Evolutionary conservation across 345 rosid species (phyloP).

Genomic region (Salix purpurea): DNA sequence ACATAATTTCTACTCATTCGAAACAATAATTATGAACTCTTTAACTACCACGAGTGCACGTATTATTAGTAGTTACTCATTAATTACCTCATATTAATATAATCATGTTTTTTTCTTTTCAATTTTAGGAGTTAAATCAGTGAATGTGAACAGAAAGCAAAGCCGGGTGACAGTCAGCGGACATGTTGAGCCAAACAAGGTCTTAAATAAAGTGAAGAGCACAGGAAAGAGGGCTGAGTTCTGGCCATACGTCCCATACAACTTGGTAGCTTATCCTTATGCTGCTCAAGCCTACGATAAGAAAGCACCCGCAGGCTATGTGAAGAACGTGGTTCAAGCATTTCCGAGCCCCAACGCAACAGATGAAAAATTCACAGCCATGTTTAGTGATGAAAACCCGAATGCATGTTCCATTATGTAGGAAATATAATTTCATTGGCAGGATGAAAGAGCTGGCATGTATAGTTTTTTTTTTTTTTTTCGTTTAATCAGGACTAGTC

Average conservation of each 20-base stretch:
- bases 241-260: slow-evolving; percentile 51
- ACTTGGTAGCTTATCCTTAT: slow-evolving; percentile 48
- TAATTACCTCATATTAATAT: neutral
- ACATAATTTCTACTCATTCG: neutral
- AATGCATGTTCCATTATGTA: slow-evolving; percentile 53
- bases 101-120: neutral
- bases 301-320: slow-evolving; percentile 52
- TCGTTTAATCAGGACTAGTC: neutral
- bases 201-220: slow-evolving; percentile 34
- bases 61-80: neutral
- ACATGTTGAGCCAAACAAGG: slow-evolving; percentile 46
- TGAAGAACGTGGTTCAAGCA: slow-evolving; percentile 42
- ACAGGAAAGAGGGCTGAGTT: slow-evolving; percentile 51
- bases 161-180: slow-evolving; percentile 44
- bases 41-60: neutral
- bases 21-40: neutral
- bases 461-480: too few species aligned
- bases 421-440: neutral
- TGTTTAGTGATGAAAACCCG: slow-evolving; percentile 56
- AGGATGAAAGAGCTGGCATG: too few species aligned
- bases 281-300: slow-evolving; percentile 47
- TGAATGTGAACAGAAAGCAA: slow-evolving; percentile 47
- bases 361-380: slow-evolving; percentile 23
- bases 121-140: slow-evolving; percentile 37
- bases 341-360: slow-evolving; percentile 29